phyloP scores from a whole-genome alignment of 2,329 filamentous ascomycete genomes.

The Apiospora kogelbergensis region DNA sequence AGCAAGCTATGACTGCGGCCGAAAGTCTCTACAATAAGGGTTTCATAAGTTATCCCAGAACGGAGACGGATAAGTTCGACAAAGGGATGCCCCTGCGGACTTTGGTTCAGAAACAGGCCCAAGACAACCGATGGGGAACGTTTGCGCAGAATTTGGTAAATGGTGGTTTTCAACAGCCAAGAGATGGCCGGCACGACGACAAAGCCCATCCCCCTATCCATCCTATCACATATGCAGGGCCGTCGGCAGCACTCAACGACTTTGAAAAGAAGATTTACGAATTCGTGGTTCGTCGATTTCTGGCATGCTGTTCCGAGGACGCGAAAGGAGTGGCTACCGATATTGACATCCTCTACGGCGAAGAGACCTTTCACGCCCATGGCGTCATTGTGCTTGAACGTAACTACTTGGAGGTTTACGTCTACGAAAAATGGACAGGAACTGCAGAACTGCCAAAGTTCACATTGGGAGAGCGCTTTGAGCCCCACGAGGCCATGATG shows the following conservation, averaged over 20 bases:
- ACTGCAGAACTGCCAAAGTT: slow-evolving; percentile 81
- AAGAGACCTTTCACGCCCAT: slow-evolving; percentile 78
- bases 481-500: slow-evolving; percentile 86
- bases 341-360: slow-evolving; percentile 79
- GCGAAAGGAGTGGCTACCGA: slow-evolving; percentile 84
- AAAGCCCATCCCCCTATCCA: slow-evolving; percentile 98
- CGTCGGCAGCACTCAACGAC: slow-evolving; percentile 61
- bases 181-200: slow-evolving; percentile 85
- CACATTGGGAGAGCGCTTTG: slow-evolving; percentile 75
- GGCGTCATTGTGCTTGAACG: slow-evolving; percentile 82
- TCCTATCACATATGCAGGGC: slow-evolving; percentile 80
- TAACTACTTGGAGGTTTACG: slow-evolving; percentile 94
- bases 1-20: slow-evolving; percentile 84
- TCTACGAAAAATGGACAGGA: slow-evolving; percentile 95
- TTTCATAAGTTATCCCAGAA: slow-evolving; percentile 96
- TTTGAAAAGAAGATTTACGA: slow-evolving; percentile 83
- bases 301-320: slow-evolving; percentile 95
- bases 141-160: slow-evolving; percentile 76
- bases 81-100: slow-evolving; percentile 79
- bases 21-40: slow-evolving; percentile 90
- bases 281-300: slow-evolving; percentile 86
- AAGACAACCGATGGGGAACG: slow-evolving; percentile 72
- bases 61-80: slow-evolving; percentile 95
- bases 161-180: slow-evolving; percentile 78
- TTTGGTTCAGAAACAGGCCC: slow-evolving; percentile 80